A percentile compares a stretch with the other conserved stretches of the same genome.
These are phyloP conservation scores for Sporothrix variecibatus DNA, from an alignment of 2,329 filamentous ascomycete species.

Conservation along the genomic window DNA sequence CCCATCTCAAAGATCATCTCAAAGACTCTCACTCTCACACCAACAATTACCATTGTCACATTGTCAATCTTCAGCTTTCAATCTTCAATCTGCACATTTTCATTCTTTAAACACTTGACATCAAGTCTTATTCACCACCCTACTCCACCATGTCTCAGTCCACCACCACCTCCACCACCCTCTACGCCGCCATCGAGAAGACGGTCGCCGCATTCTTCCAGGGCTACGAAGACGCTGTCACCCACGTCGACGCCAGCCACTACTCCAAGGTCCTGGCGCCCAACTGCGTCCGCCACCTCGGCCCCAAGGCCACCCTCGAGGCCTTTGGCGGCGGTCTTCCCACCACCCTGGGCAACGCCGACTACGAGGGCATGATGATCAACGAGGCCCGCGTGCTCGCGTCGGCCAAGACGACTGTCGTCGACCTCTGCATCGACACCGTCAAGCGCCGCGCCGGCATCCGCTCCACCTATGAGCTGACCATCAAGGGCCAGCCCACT, in stretches of 20 bases:
- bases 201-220: neutral
- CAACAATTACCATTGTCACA: no score
- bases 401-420: neutral
- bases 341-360: neutral
- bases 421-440: neutral
- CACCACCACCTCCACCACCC: neutral
- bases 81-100: no score
- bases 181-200: neutral
- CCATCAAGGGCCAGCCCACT: no score
- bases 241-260: neutral
- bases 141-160: neutral
- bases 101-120: neutral
- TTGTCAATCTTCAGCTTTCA: no score
- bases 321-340: neutral
- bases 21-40: neutral
- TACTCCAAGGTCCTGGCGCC: no score
- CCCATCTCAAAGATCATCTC: no score
- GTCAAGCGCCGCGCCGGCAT: no score
- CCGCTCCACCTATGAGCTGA: no score
- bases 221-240: neutral
- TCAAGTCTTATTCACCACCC: neutral
- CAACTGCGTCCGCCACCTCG: no score
- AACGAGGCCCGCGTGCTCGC: neutral
- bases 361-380: neutral
- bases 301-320: neutral